Evolutionary conservation across 306 rosid species (phyloP), one percentile per base, ranked within the genome.

Genomic region (Dalbergia cochinchinensis): DNA sequence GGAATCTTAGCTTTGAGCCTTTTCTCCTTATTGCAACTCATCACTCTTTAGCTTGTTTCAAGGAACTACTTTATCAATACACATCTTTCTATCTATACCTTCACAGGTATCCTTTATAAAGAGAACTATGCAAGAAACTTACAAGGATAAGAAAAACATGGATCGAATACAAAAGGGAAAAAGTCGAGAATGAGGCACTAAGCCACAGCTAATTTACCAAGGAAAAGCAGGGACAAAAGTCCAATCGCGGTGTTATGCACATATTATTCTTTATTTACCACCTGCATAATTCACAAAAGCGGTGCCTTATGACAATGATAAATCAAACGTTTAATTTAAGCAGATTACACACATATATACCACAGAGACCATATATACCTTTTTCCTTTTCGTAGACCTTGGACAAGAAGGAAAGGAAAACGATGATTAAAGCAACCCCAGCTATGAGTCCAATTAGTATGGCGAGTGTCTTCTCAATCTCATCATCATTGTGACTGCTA

Each of bases 391-490:
- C 91, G 35, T 53, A 84, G 0, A 59, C 31, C 80, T 91, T 88
- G 78, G 84, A 74, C 82, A 86, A 78, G 92, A 80, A 91, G 73
- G 90, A 83, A 76, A 95, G 69, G 83, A 91, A 91, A 42, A 90
- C 69, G 5, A 91, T 79, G 62, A 95, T 60, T 3, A 95, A 65
- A 68, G 91, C 97, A 71, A 89, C 92, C 3, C 84, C 97, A 20
- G 94, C 97, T 61, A 92, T 81, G 79, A 91, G 86, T 73, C 92
- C 99, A 73, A 95, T 87, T 65, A 91, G 50, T 57, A 95, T 87
- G 54, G 99, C 99, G 0, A 92, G 89, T 66, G 95, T 92, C 90
- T 80, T 91, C 83, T 89, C 92, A 20, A 87, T 64, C 34, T 90
- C 89, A 73, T 92, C 74, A 47, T 89, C 83, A 51, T 92, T 50